A percentile compares a stretch with the other conserved stretches of the same genome.
Conservation (phyloP, 1,284 basidiomycete species). For the Ganoderma resinaceum region DNA sequence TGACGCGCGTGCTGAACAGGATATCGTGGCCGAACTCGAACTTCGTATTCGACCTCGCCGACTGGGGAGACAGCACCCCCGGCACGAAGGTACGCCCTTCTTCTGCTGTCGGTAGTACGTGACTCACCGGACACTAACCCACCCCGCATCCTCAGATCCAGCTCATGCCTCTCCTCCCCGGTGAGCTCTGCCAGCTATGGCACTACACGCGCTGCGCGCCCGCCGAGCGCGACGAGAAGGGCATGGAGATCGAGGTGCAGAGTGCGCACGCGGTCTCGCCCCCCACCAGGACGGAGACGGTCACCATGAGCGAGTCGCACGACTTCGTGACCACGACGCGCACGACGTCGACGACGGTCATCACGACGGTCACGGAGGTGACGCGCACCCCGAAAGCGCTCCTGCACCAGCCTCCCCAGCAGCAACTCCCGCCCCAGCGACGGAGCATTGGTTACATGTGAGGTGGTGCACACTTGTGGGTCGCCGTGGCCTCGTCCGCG, state of each 20-base stretch:
- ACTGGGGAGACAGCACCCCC: slow-evolving; percentile 30
- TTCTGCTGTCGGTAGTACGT: no score
- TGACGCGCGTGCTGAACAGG: slow-evolving; percentile 14
- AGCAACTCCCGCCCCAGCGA: slow-evolving; percentile 20
- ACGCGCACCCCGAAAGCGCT: slow-evolving; percentile 32
- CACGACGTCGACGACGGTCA: slow-evolving; percentile 36
- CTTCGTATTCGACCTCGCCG: slow-evolving; percentile 35
- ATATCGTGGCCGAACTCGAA: slow-evolving; percentile 37
- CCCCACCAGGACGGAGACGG: slow-evolving; percentile 34
- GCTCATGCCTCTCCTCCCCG: slow-evolving; percentile 26
- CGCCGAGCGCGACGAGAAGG: slow-evolving; percentile 22
- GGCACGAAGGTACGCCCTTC: slow-evolving; percentile 32
- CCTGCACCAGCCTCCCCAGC: not conserved
- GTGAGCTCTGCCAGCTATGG: slow-evolving; percentile 35
- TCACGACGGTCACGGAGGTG: slow-evolving; percentile 38
- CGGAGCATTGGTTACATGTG: slow-evolving; percentile 29
- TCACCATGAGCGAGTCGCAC: slow-evolving; percentile 34
- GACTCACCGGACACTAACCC: not conserved
- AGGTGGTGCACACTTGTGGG: not conserved
- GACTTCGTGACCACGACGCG: slow-evolving; percentile 35
- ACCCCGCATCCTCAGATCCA: slow-evolving; percentile 27
- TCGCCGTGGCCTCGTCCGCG: not conserved
- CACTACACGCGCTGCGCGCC: slow-evolving; percentile 32
- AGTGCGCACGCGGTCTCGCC: slow-evolving; percentile 26
- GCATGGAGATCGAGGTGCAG: slow-evolving; percentile 23